These are phyloP conservation scores for Citrus reticulata DNA, from an alignment of 345 rosid species.

Conservation along the genomic window DNA sequence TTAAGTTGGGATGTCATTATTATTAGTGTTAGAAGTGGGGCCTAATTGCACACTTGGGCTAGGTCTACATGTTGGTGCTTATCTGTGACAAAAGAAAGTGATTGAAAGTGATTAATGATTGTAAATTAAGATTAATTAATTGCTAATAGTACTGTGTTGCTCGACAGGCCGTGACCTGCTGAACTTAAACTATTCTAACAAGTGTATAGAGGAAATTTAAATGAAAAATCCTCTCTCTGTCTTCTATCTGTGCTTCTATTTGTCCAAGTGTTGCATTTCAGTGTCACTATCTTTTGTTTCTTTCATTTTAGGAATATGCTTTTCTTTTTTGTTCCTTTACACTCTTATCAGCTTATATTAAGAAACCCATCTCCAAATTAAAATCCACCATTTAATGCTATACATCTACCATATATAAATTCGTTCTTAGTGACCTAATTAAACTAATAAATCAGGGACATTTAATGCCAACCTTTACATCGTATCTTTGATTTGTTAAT, in stretches of 20 bases:
- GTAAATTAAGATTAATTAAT: conserved; percentile 23
- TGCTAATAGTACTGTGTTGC: conserved; percentile 30
- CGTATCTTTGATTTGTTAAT: background rate
- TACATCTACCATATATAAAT: background rate
- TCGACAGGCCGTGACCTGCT: conserved; percentile 46
- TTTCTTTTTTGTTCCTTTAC: conserved; percentile 10
- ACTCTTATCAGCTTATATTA: conserved; percentile 8
- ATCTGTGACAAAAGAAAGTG: conserved; percentile 43
- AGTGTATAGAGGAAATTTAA: background rate
- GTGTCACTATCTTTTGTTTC: conserved; percentile 54
- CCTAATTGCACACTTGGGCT: conserved; percentile 32
- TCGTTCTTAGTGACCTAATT: background rate
- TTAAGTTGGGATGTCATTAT: conserved; percentile 42
- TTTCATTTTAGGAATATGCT: conserved; percentile 40
- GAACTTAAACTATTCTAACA: conserved; percentile 22
- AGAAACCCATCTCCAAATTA: background rate
- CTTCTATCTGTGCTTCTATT: conserved; percentile 11
- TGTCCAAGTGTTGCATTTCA: conserved; percentile 25
- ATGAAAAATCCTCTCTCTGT: background rate
- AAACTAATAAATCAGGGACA: background rate
- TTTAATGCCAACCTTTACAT: background rate
- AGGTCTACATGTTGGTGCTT: conserved; percentile 67
- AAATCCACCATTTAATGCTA: conserved; percentile 9
- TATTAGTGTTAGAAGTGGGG: conserved; percentile 35
- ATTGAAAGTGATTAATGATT: conserved; percentile 30